Evolutionary conservation across 2,329 filamentous ascomycete genomes (phyloP).

Genomic region (Colletotrichum tofieldiae): DNA sequence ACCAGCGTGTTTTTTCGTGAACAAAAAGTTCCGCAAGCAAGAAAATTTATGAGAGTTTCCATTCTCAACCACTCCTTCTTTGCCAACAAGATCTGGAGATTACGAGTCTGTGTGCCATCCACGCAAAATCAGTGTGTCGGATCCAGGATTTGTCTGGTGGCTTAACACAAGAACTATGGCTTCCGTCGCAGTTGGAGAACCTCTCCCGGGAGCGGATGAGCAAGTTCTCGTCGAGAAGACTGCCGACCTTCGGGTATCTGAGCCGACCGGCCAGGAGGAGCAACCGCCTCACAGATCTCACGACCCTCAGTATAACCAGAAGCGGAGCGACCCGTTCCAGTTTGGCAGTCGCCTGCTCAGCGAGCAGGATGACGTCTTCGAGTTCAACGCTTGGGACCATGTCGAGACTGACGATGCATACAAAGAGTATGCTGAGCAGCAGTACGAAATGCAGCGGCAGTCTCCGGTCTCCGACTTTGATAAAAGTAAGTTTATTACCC

Average conservation of each 20-base stretch:
- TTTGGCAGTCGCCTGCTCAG: slow-evolving; percentile 92
- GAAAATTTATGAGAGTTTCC: not conserved
- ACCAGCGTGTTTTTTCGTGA: slow-evolving; percentile 12
- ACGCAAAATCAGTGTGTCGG: slow-evolving; percentile 6
- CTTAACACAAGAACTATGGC: slow-evolving; percentile 26
- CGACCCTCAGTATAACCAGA: slow-evolving; percentile 81
- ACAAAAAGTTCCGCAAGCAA: slow-evolving; percentile 32
- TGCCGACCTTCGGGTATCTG: slow-evolving; percentile 45
- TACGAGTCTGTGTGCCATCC: slow-evolving; percentile 16
- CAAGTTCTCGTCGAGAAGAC: slow-evolving; percentile 46
- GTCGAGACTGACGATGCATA: slow-evolving; percentile 94
- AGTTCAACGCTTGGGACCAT: slow-evolving; percentile 99
- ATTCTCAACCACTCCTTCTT: slow-evolving; percentile 2
- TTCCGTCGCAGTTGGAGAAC: slow-evolving; percentile 19
- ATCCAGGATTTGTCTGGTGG: not conserved
- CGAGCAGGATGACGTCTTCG: slow-evolving; percentile 90
- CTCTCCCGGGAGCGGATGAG: slow-evolving; percentile 35
- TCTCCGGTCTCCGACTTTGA: slow-evolving; percentile 95
- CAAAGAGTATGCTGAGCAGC: slow-evolving; percentile 86
- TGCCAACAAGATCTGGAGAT: slow-evolving; percentile 22
- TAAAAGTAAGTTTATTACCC: slow-evolving; percentile 72
- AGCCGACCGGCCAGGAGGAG: slow-evolving; percentile 30
- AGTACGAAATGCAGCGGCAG: slow-evolving; percentile 88
- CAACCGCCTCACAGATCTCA: slow-evolving; percentile 78
- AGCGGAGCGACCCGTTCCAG: slow-evolving; percentile 93